These are phyloP conservation scores for Diaporthe vaccinii DNA, from an alignment of 2,329 filamentous ascomycete species.

Conservation along the genomic window DNA sequence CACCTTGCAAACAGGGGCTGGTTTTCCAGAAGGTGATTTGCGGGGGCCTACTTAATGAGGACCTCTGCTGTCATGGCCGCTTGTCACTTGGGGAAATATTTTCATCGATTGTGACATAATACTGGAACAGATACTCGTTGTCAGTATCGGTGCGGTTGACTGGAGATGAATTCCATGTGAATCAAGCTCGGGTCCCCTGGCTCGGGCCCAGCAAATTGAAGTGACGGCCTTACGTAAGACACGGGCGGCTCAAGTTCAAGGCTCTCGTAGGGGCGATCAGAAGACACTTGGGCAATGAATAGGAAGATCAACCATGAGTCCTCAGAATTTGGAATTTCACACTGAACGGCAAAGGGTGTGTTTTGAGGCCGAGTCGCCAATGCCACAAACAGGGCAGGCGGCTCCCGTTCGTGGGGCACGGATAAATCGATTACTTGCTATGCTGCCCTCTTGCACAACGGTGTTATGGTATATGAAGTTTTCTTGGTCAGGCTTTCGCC, in stretches of 20 bases:
- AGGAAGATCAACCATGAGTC: background rate
- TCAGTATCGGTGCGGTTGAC: background rate
- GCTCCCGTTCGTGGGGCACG: constrained; percentile 7
- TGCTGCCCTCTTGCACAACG: constrained; percentile 29
- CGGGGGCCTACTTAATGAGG: background rate
- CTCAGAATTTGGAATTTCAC: background rate
- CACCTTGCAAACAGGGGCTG: background rate
- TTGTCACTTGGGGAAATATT: background rate
- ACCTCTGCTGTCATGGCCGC: background rate
- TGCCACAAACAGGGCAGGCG: background rate
- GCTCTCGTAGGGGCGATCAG: background rate
- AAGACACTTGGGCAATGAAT: background rate
- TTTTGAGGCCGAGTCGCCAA: background rate
- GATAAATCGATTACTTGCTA: constrained; percentile 33
- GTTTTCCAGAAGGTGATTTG: background rate
- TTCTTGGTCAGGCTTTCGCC: constrained; percentile 10
- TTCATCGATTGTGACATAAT: background rate
- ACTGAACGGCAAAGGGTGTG: background rate
- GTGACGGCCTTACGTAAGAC: constrained; percentile 14
- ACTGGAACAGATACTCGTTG: background rate
- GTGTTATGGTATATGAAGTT: constrained; percentile 37
- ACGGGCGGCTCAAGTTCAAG: background rate
- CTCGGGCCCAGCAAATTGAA: background rate
- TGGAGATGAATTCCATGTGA: background rate
- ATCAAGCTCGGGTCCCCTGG: background rate